phyloP scores from a whole-genome alignment of 371 early-diverging fungal genomes.

The Catenaria anguillulae region DNA sequence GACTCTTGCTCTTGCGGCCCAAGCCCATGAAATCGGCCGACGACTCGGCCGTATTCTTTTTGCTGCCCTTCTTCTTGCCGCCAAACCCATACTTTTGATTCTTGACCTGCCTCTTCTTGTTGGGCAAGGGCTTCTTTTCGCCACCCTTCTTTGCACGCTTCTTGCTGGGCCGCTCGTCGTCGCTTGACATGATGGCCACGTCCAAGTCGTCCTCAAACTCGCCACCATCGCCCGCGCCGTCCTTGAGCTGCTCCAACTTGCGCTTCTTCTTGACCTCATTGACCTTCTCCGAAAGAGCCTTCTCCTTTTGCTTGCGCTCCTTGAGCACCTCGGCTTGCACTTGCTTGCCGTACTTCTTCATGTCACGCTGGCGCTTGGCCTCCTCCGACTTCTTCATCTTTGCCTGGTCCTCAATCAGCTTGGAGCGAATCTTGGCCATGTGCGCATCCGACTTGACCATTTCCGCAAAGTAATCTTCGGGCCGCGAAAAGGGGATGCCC shows the following conservation, averaged over 20 bases:
- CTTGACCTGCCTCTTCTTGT: constrained; percentile 33
- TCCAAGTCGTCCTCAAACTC: constrained; percentile 73
- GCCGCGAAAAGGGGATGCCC: constrained; percentile 61
- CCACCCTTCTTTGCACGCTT: constrained; percentile 12
- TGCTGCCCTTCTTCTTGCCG: constrained; percentile 60
- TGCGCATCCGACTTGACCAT: constrained; percentile 92
- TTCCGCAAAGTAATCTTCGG: constrained; percentile 85
- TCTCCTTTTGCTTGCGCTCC: constrained; percentile 66
- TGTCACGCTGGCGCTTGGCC: constrained; percentile 65
- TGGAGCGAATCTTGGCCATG: constrained; percentile 68
- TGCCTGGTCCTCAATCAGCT: constrained; percentile 65
- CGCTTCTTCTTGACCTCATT: constrained; percentile 63
- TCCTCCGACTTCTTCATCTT: constrained; percentile 66
- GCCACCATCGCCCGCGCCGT: too few species aligned
- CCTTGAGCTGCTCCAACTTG: constrained; percentile 42
- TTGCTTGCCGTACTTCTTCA: constrained; percentile 94
- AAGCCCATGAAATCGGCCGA: constrained; percentile 30
- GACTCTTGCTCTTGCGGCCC: not conserved
- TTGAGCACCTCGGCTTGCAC: constrained; percentile 76
- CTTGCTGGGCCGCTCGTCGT: constrained; percentile 25
- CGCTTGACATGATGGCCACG: constrained; percentile 51
- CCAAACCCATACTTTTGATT: constrained; percentile 76
- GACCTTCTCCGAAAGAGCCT: constrained; percentile 72
- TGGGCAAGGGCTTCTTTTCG: constrained; percentile 14
- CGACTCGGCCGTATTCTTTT: constrained; percentile 66